Conservation (phyloP, 306 rosid species). For the Rubus parviflorus region DNA sequence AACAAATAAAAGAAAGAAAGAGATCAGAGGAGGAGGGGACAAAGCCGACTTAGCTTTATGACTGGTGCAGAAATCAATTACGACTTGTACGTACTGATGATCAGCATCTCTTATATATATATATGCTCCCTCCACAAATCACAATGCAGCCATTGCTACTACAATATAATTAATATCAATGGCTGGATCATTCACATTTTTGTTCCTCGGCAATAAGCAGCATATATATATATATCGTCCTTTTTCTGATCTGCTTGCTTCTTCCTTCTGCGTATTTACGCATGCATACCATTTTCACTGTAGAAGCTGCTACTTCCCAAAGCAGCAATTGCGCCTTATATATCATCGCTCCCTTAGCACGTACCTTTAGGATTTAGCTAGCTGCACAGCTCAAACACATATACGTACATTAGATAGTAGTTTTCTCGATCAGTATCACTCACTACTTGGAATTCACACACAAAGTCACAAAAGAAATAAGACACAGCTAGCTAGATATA, state of each 20-base stretch:
- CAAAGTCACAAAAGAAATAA: not conserved
- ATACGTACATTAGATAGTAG: not conserved
- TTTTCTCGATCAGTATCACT: not conserved
- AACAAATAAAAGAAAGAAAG: not conserved
- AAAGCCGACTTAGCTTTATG: conserved; percentile 5
- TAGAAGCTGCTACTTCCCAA: conserved; percentile 5
- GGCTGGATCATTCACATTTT: not conserved
- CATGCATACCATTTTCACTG: not conserved
- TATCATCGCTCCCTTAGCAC: not conserved
- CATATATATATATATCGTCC: not conserved
- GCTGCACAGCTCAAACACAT: not conserved
- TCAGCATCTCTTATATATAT: no score
- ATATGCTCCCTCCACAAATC: no score
- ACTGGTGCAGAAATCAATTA: not conserved
- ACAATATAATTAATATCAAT: not conserved
- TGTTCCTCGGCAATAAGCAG: conserved; percentile 2
- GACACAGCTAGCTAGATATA: not conserved
- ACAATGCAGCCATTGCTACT: no score
- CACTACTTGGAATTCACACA: not conserved
- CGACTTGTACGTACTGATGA: not conserved
- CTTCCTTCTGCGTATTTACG: not conserved
- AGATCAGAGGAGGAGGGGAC: not conserved
- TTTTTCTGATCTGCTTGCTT: not conserved
- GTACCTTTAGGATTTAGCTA: not conserved
- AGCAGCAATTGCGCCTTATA: not conserved